These are phyloP conservation scores for Cladochytrium replicatum DNA, from an alignment of 192 early-diverging fungal species.

Conservation along the genomic window DNA sequence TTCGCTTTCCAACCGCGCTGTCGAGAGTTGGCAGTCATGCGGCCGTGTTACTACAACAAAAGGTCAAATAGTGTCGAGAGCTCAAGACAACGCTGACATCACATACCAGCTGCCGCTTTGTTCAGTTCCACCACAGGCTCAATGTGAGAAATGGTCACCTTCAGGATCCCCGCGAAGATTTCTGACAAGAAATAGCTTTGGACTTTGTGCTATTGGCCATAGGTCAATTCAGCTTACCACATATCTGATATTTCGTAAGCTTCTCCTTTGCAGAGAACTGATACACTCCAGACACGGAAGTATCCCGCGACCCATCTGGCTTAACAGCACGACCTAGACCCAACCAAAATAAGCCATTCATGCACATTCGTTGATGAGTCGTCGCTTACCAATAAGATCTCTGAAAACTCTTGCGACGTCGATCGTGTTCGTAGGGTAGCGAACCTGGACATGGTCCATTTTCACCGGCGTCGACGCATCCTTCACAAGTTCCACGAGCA, in stretches of 20 bases:
- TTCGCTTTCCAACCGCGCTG: constrained; percentile 38
- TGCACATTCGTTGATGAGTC: too few relatives aligned
- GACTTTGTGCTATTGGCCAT: neutral
- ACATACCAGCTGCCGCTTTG: constrained; percentile 9
- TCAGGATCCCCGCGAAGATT: constrained; percentile 36
- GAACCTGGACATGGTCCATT: constrained; percentile 59
- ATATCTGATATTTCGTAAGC: constrained; percentile 64
- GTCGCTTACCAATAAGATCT: constrained; percentile 44
- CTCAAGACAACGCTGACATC: too few relatives aligned
- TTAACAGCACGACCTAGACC: too few relatives aligned
- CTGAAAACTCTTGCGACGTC: constrained; percentile 63
- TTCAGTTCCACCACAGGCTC: constrained; percentile 18
- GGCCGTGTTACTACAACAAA: constrained; percentile 43
- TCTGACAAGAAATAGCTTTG: constrained; percentile 19
- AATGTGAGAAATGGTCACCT: constrained; percentile 39
- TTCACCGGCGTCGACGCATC: constrained; percentile 30
- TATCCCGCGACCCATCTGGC: too few relatives aligned
- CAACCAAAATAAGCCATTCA: too few relatives aligned
- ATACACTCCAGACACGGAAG: constrained; percentile 45
- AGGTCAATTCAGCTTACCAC: constrained; percentile 35
- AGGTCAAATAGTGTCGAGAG: neutral
- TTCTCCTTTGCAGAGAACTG: constrained; percentile 54
- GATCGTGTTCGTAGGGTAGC: constrained; percentile 76
- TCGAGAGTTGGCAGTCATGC: constrained; percentile 55
- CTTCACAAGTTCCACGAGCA: constrained; percentile 55